Base-by-base conservation (phyloP, 2,329 filamentous ascomycete genomes). In the Diaporthe longicolla region DNA sequence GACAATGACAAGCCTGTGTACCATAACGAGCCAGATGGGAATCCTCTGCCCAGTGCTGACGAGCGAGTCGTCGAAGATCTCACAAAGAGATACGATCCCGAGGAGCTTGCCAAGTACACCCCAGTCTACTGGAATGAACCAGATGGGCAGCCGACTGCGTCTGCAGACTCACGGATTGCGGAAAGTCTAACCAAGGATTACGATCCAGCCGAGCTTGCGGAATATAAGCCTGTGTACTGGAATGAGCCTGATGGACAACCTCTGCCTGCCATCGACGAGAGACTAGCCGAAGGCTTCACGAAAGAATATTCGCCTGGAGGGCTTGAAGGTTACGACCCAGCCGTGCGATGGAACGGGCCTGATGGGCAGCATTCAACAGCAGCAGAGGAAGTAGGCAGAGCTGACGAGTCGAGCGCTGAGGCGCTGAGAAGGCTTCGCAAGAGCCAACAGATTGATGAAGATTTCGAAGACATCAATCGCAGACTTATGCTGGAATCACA, bases 81-180 rank as follows among this genome's bases (percentile, higher is more conserved):
- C 74, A 77, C 57, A 59, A 78, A 78, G 70, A 59, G 78, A 4
- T 84, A 86, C 61, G 78, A 82, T 5, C 73, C 75, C 21, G 73
- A 58, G 26, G 86, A 87, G 74, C 77, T 87, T 59, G 78, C 80
- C 70, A 80, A 83, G 72, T 88, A 88, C 76, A 77, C 58, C 1
- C 76, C 78, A 6, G 69, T 77, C 5, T 66, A 72, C 29, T 77
- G 78, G 54, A 77, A 78, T 2, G 78, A 82, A 70, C 78, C 77
- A 2, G 71, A 77, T 37, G 77, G 77, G 9, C 63, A 74, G 61
- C 45, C 59, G 19, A 15, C n/a, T 35, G 59, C 71, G n/a, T n/a
- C 63, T 11, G 50, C 40, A 29, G 68, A 71, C 37, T 29, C 68
- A 8, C 54, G 54, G 55, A 24, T 52, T 21, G 69, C n/a, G 19